A percentile compares a stretch with the other conserved stretches of the same genome.
phyloP scores from a whole-genome alignment of 2,329 filamentous ascomycete genomes.

The Diaporthe batatas region DNA sequence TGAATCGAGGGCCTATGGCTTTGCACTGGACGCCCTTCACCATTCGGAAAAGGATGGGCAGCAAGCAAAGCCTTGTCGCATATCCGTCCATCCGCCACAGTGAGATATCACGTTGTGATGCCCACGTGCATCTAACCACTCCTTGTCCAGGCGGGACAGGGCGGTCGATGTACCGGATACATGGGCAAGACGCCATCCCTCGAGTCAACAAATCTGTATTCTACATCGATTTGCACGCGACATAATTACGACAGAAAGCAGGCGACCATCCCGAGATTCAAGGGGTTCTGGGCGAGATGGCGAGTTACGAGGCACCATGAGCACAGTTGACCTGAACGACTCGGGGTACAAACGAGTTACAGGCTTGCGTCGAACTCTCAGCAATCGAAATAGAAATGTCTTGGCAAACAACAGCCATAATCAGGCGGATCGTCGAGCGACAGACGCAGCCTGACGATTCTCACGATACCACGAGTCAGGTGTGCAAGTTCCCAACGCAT shows the following conservation, averaged over 20 bases:
- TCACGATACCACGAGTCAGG: constrained; percentile 35
- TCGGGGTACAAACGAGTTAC: constrained; percentile 9
- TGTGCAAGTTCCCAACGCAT: constrained; percentile 18
- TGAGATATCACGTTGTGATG: constrained; percentile 17
- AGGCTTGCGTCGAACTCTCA: constrained; percentile 19
- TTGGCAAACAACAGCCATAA: constrained; percentile 12
- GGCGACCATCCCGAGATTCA: constrained; percentile 28
- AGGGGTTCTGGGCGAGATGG: constrained; percentile 28
- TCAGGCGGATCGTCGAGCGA: constrained; percentile 30
- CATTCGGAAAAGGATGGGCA: neutral
- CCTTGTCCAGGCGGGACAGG: neutral
- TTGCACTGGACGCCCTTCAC: neutral
- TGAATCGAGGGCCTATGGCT: neutral
- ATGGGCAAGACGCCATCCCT: constrained; percentile 1
- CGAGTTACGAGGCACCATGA: constrained; percentile 26
- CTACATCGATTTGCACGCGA: constrained; percentile 24
- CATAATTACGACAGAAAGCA: constrained; percentile 22
- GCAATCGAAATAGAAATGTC: constrained; percentile 28
- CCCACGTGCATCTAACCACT: constrained; percentile 8
- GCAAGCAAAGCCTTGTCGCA: constrained; percentile 1
- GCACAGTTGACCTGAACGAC: constrained; percentile 14
- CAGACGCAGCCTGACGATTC: constrained; percentile 24
- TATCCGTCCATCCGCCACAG: neutral
- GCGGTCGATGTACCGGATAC: constrained; percentile 22
- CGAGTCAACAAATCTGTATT: constrained; percentile 26